Evolutionary conservation across 2,329 filamentous ascomycete species (phyloP).

Genomic region (Paraphaeosphaeria minitans): DNA sequence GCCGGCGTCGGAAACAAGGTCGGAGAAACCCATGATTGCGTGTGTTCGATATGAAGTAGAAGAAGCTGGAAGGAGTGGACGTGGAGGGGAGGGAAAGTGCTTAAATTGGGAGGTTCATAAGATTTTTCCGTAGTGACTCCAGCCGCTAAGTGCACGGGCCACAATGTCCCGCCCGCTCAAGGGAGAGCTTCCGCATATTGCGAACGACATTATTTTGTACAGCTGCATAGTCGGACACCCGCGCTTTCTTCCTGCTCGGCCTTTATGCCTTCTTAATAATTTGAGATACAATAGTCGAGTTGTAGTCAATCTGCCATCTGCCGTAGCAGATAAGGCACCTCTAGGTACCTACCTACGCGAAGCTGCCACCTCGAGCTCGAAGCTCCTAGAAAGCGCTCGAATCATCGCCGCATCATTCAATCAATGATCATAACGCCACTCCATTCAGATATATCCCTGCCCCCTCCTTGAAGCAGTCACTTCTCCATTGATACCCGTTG

Average conservation of each 20-base stretch:
- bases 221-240: not conserved
- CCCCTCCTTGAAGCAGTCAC: slow-evolving; percentile 11
- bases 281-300: not conserved
- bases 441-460: slow-evolving; percentile 31
- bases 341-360: too few species aligned
- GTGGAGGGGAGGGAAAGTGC: slow-evolving; percentile 14
- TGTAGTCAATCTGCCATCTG: not conserved
- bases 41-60: slow-evolving; percentile 17
- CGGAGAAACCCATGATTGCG: slow-evolving; percentile 70
- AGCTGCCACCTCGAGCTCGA: not conserved
- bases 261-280: not conserved
- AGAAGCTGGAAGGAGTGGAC: slow-evolving; percentile 5
- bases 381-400: slow-evolving; percentile 25
- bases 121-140: slow-evolving; percentile 11
- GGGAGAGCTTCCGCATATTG: not conserved
- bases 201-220: not conserved
- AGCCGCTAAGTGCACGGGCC: slow-evolving; percentile 13
- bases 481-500: slow-evolving; percentile 12
- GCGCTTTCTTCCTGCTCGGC: not conserved
- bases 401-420: slow-evolving; percentile 16
- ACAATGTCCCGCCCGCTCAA: not conserved
- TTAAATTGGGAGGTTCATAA: slow-evolving; percentile 25
- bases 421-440: slow-evolving; percentile 6
- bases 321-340: not conserved
- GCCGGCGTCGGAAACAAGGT: slow-evolving; percentile 69